Conservation (phyloP, 2,329 filamentous ascomycete genomes). For the Colletotrichum lini region DNA sequence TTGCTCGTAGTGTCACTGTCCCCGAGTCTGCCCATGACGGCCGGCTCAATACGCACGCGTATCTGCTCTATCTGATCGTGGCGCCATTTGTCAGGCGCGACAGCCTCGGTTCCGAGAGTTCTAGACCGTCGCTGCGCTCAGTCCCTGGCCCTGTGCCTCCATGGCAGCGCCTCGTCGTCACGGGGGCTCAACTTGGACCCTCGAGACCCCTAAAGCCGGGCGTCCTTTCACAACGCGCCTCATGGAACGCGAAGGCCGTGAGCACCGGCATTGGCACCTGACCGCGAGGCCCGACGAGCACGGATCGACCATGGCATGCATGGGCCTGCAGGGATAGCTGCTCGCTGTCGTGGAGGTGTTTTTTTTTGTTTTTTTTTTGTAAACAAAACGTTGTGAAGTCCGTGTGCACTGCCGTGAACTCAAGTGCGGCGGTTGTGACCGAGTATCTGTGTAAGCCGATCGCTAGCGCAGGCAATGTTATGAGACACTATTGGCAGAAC, state of each 20-base stretch:
- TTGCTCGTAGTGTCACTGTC: conserved; percentile 11
- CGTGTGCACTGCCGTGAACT: conserved; percentile 23
- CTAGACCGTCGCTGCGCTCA: conserved; percentile 28
- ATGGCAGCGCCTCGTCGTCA: conserved; percentile 39
- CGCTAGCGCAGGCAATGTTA: conserved; percentile 31
- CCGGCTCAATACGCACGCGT: no score
- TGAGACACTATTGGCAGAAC: conserved; percentile 28
- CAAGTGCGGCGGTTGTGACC: conserved; percentile 21
- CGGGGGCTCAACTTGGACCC: conserved; percentile 24
- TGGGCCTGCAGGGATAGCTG: conserved; percentile 15
- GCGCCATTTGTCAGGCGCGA: conserved; percentile 18
- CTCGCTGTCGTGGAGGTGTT: no score
- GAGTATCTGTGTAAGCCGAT: background rate
- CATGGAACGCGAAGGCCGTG: conserved; percentile 11
- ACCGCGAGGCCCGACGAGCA: conserved; percentile 15
- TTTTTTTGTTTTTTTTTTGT: no score
- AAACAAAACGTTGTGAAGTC: conserved; percentile 6
- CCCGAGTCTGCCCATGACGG: no score
- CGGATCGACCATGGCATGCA: conserved; percentile 32
- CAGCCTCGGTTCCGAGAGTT: conserved; percentile 24
- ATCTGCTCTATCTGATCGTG: background rate
- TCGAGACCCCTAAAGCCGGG: conserved; percentile 16
- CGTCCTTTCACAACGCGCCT: conserved; percentile 5
- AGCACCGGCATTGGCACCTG: conserved; percentile 17
- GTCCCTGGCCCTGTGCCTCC: conserved; percentile 2